phyloP scores from a whole-genome alignment of 352 stramenopile species.

The Phytophthora pseudosyringae region DNA sequence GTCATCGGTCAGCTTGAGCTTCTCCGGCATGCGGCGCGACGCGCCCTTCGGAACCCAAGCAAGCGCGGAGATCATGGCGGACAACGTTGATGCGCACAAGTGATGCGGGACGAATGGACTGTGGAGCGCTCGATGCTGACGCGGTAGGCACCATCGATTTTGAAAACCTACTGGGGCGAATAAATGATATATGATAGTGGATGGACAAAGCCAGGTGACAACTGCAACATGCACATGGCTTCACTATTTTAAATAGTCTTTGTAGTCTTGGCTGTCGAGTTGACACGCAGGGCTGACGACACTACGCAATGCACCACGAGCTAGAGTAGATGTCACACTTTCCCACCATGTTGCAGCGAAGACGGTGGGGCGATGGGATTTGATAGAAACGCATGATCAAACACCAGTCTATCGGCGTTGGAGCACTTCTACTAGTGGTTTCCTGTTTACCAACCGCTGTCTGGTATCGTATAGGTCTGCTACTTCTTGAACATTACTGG shows the following conservation, averaged over 20 bases:
- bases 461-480: background rate
- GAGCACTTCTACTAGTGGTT: no score
- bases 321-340: no score
- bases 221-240: slow-evolving; percentile 12
- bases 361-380: no score
- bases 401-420: no score
- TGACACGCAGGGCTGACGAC: no score
- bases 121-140: slow-evolving; percentile 12
- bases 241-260: background rate
- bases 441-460: no score
- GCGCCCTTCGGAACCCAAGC: slow-evolving; percentile 46
- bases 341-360: no score
- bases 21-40: slow-evolving; percentile 73
- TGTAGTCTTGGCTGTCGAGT: no score
- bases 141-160: slow-evolving; percentile 24
- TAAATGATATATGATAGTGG: slow-evolving; percentile 4
- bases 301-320: no score
- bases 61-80: slow-evolving; percentile 41
- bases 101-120: slow-evolving; percentile 17
- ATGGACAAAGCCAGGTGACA: slow-evolving; percentile 3
- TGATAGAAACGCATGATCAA: no score
- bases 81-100: background rate
- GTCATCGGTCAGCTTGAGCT: slow-evolving; percentile 85
- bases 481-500: slow-evolving; percentile 60
- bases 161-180: slow-evolving; percentile 6